Conservation (phyloP, 345 rosid species). For the Durio zibethinus region DNA sequence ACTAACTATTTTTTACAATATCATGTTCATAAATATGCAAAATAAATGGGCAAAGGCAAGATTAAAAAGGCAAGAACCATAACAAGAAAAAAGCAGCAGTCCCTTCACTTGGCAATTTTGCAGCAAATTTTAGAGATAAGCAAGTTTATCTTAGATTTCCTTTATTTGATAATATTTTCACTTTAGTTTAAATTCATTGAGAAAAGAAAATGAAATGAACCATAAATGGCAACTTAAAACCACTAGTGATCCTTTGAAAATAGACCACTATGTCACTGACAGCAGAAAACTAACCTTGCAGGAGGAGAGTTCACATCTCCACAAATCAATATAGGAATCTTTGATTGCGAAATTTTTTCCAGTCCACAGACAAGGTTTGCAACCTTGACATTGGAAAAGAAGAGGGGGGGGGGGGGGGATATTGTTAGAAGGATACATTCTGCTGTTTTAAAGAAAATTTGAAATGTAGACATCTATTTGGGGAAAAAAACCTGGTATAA, state of each 20-base stretch:
- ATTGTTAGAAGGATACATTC: background rate
- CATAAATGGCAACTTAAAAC: background rate
- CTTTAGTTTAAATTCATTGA: background rate
- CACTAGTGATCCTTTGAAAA: background rate
- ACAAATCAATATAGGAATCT: constrained; percentile 37
- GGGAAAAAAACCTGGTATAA: constrained; percentile 17
- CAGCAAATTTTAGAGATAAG: background rate
- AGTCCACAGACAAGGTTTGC: constrained; percentile 31
- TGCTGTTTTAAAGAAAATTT: too few species aligned
- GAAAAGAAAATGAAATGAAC: background rate
- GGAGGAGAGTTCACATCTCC: constrained; percentile 43
- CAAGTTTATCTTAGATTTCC: background rate
- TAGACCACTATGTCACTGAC: background rate
- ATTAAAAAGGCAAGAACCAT: background rate
- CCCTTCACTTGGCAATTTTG: background rate
- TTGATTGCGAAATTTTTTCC: constrained; percentile 30
- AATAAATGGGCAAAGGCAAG: background rate
- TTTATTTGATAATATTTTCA: background rate
- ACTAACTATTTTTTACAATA: background rate
- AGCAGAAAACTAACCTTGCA: constrained; percentile 30
- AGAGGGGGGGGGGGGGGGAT: background rate
- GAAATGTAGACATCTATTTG: too few species aligned
- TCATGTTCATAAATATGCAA: background rate
- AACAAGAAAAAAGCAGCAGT: background rate
- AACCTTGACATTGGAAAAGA: constrained; percentile 18